Evolutionary conservation across 2,329 filamentous ascomycete genomes (phyloP).

Genomic region (Colletotrichum nymphaeae): DNA sequence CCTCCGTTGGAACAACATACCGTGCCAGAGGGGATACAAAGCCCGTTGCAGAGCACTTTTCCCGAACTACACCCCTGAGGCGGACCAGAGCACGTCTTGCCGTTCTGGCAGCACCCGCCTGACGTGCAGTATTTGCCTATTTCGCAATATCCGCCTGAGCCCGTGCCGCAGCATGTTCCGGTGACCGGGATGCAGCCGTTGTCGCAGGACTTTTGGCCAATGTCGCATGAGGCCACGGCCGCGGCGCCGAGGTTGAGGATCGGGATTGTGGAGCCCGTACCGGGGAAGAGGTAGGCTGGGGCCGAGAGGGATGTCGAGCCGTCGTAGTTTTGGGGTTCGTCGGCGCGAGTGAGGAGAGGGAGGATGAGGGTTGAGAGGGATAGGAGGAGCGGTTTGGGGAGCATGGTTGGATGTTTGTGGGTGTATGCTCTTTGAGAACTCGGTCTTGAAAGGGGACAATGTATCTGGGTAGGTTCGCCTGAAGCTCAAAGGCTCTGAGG

Average conservation of each 20-base stretch:
- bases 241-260: conserved; percentile 32
- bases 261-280: conserved; percentile 37
- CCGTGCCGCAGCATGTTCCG: conserved; percentile 44
- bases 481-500: background rate
- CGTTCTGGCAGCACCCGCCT: conserved; percentile 47
- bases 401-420: background rate
- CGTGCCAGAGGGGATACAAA: conserved; percentile 45
- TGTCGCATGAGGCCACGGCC: conserved; percentile 36
- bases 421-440: too few species aligned
- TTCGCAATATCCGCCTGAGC: conserved; percentile 45
- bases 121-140: conserved; percentile 43
- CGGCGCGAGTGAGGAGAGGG: background rate
- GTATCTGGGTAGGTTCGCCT: background rate
- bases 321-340: background rate
- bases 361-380: background rate
- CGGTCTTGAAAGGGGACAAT: background rate
- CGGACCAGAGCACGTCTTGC: conserved; percentile 45
- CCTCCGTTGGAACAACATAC: conserved; percentile 44
- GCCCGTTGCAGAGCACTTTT: conserved; percentile 41
- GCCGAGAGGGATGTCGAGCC: background rate
- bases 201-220: conserved; percentile 42
- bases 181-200: conserved; percentile 44
- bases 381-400: background rate
- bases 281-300: conserved; percentile 35
- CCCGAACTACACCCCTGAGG: conserved; percentile 41